A percentile compares a stretch with the other conserved stretches of the same genome.
phyloP scores from a whole-genome alignment of 73 alveolate genomes.

The Paraurostyla sp. region DNA sequence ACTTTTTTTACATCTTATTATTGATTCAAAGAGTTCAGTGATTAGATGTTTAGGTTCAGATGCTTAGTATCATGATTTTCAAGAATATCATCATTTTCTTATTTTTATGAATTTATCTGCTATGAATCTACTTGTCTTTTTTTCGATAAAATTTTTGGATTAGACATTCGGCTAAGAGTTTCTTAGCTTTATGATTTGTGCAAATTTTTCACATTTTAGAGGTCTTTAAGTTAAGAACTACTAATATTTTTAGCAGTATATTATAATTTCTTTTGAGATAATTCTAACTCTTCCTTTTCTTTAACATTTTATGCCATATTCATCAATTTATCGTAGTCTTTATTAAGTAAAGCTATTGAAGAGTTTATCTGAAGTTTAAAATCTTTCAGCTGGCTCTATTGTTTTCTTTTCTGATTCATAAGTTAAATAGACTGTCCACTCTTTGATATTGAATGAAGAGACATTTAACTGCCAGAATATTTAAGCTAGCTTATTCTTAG shows the following conservation, averaged over 20 bases:
- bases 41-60: not conserved
- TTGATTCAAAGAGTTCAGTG: not conserved
- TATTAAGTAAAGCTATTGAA: not conserved
- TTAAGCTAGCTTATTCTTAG: not conserved
- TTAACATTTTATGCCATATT: not conserved
- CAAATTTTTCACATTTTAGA: not conserved
- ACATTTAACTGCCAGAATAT: not conserved
- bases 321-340: not conserved
- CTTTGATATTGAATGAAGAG: not conserved
- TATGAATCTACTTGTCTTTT: not conserved
- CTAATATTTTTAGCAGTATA: not conserved
- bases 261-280: not conserved
- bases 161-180: not conserved
- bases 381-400: not conserved
- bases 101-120: not conserved
- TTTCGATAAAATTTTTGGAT: not conserved
- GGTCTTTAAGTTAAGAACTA: too few species aligned
- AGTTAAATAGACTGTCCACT: not conserved
- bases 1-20: not conserved
- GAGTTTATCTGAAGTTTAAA: conserved; percentile 1
- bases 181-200: not conserved
- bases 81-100: not conserved
- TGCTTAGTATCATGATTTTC: not conserved
- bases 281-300: conserved; percentile 12
- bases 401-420: not conserved